Evolutionary conservation across 2,329 filamentous ascomycete genomes (phyloP).

Genomic region (Fusarium tanahbumbuense): DNA sequence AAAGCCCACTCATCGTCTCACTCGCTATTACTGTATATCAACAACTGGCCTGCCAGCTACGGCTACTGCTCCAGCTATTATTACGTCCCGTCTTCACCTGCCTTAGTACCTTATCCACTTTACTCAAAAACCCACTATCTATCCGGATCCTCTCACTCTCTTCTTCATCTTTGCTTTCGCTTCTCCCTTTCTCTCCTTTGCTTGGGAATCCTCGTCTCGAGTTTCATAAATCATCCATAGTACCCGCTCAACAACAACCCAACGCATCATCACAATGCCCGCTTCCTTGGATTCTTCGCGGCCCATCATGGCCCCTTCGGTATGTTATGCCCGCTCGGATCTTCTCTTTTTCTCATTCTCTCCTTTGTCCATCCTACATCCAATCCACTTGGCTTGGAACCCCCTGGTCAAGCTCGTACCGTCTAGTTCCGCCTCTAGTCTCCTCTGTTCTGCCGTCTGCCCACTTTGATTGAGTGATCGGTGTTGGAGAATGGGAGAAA

Average conservation of each 20-base stretch:
- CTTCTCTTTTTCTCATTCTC: slow-evolving; percentile 18
- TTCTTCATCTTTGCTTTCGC: slow-evolving; percentile 2
- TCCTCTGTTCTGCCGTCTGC: slow-evolving; percentile 20
- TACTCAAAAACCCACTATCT: slow-evolving; percentile 12
- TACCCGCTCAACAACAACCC: slow-evolving; percentile 22
- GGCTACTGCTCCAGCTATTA: background rate
- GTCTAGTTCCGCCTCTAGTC: slow-evolving; percentile 33
- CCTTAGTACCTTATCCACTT: slow-evolving; percentile 16
- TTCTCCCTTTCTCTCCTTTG: slow-evolving; percentile 14
- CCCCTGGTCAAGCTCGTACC: slow-evolving; percentile 21
- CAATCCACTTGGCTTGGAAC: slow-evolving; percentile 5
- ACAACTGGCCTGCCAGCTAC: background rate
- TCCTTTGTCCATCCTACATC: slow-evolving; percentile 7
- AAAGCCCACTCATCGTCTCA: background rate
- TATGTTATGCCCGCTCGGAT: slow-evolving; percentile 56
- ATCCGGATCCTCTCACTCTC: slow-evolving; percentile 6
- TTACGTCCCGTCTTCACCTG: slow-evolving; percentile 8
- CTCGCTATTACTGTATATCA: background rate
- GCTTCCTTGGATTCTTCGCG: slow-evolving; percentile 69
- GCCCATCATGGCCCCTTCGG: slow-evolving; percentile 72
- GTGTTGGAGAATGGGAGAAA: slow-evolving; percentile 17
- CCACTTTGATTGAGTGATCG: slow-evolving; percentile 26
- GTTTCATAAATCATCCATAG: slow-evolving; percentile 24
- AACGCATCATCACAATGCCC: slow-evolving; percentile 59
- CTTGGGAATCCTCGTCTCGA: slow-evolving; percentile 15